Conservation (phyloP, 2,329 filamentous ascomycete species). For the Claviceps sp. region DNA sequence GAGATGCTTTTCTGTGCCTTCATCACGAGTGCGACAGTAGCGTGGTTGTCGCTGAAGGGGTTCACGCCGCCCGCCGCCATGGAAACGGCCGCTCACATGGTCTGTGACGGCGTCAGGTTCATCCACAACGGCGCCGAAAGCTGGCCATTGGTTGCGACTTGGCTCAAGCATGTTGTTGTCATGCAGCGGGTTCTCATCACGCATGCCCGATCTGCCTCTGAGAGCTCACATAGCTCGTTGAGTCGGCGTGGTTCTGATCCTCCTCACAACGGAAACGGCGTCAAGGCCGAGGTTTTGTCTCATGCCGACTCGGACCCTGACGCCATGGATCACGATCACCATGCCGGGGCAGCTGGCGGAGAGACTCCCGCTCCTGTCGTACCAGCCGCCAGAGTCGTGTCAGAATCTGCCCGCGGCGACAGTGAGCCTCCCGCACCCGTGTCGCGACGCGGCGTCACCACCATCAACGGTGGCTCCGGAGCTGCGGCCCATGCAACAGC, state of each 20-base stretch:
- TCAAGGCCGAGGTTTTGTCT: slow-evolving; percentile 43
- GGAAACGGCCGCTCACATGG: slow-evolving; percentile 43
- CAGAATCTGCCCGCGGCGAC: slow-evolving; percentile 30
- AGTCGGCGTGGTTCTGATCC: slow-evolving; percentile 17
- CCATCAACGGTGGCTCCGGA: slow-evolving; percentile 44
- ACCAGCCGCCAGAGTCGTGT: slow-evolving; percentile 21
- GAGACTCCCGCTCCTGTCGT: slow-evolving; percentile 12
- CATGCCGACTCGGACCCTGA: slow-evolving; percentile 42
- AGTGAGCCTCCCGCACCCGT: slow-evolving; percentile 38
- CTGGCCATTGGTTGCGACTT: slow-evolving; percentile 46
- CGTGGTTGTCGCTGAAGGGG: slow-evolving; percentile 49
- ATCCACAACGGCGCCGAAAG: slow-evolving; percentile 45
- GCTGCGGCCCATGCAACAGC: slow-evolving; percentile 28
- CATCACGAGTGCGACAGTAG: slow-evolving; percentile 45
- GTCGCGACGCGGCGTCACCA: slow-evolving; percentile 40
- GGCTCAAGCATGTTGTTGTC: slow-evolving; percentile 45
- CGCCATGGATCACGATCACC: slow-evolving; percentile 43
- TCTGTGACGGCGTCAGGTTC: slow-evolving; percentile 44
- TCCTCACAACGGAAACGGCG: slow-evolving; percentile 16
- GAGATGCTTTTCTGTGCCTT: slow-evolving; percentile 52
- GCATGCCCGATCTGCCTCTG: slow-evolving; percentile 26
- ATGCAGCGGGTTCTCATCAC: slow-evolving; percentile 45
- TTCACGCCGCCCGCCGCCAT: slow-evolving; percentile 41
- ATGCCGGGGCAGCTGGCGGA: slow-evolving; percentile 11
- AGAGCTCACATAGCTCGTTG: slow-evolving; percentile 3